These are phyloP conservation scores for Trichothecium sympodiale DNA, from an alignment of 2,329 filamentous ascomycete genomes.

Conservation along the genomic window DNA sequence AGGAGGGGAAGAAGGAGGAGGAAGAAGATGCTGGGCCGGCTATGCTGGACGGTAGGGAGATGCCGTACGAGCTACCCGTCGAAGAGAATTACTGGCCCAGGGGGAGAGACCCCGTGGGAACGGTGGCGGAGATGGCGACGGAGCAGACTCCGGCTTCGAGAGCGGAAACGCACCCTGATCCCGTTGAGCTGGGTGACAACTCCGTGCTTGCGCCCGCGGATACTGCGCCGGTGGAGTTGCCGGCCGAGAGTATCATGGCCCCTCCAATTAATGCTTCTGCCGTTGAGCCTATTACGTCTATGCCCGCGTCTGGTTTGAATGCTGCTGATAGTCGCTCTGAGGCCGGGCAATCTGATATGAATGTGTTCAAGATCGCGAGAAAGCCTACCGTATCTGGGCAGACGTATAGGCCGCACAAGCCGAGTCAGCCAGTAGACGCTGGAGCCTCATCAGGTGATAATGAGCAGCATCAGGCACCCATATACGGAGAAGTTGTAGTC, in stretches of 20 bases:
- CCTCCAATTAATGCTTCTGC: not conserved
- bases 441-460: too few relatives aligned
- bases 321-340: not conserved
- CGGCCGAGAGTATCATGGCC: not conserved
- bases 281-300: too few relatives aligned
- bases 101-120: constrained; percentile 27
- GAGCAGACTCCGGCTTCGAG: constrained; percentile 26
- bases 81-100: constrained; percentile 5
- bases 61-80: constrained; percentile 20
- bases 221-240: constrained; percentile 9
- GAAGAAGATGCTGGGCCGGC: not conserved
- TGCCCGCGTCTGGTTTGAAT: too few relatives aligned
- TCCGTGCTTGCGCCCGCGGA: constrained; percentile 24
- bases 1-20: not conserved
- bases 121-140: constrained; percentile 36
- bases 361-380: not conserved
- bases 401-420: not conserved
- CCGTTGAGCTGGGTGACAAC: constrained; percentile 32
- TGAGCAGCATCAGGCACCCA: too few relatives aligned
- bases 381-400: not conserved
- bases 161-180: constrained; percentile 30
- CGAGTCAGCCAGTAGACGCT: not conserved
- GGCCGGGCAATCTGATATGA: not conserved
- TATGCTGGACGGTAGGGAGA: constrained; percentile 22
- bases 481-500: too few relatives aligned